Percentiles rank a stretch among this genome's conserved stretches.
Evolutionary conservation across 805 yeast genomes (phyloP).

Genomic region (Wickerhamiella vanderwaltii): DNA sequence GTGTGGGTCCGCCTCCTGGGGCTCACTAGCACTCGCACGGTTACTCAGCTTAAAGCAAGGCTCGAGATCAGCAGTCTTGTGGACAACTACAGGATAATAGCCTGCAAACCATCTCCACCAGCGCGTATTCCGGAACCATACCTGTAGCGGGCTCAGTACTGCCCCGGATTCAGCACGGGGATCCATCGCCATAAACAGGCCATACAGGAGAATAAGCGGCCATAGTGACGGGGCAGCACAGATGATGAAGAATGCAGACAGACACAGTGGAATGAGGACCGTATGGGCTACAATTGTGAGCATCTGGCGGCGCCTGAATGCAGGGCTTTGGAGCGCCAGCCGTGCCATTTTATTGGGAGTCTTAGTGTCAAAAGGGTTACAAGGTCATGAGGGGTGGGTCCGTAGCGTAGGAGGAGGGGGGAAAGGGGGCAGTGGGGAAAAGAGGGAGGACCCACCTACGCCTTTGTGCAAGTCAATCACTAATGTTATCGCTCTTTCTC

Average conservation of each 20-base stretch:
- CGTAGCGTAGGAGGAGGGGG: too few species aligned
- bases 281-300: conserved; percentile 62
- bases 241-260: conserved; percentile 36
- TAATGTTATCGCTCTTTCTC: too few species aligned
- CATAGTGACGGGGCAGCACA: conserved; percentile 53
- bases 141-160: conserved; percentile 44
- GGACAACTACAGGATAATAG: conserved; percentile 69
- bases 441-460: too few species aligned
- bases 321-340: conserved; percentile 10
- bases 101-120: conserved; percentile 62
- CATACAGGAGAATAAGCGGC: conserved; percentile 54
- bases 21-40: background rate
- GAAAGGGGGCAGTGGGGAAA: too few species aligned
- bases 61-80: conserved; percentile 52
- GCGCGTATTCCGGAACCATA: conserved; percentile 41
- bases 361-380: too few species aligned
- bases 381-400: too few species aligned
- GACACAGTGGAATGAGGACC: conserved; percentile 46
- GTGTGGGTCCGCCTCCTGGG: background rate
- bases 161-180: conserved; percentile 67
- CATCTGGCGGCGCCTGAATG: conserved; percentile 47
- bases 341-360: too few species aligned
- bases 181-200: conserved; percentile 43
- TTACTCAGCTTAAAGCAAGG: conserved; percentile 44
- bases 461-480: too few species aligned